Conservation (phyloP, 2,329 filamentous ascomycete genomes). For the Talaromyces sp. region DNA sequence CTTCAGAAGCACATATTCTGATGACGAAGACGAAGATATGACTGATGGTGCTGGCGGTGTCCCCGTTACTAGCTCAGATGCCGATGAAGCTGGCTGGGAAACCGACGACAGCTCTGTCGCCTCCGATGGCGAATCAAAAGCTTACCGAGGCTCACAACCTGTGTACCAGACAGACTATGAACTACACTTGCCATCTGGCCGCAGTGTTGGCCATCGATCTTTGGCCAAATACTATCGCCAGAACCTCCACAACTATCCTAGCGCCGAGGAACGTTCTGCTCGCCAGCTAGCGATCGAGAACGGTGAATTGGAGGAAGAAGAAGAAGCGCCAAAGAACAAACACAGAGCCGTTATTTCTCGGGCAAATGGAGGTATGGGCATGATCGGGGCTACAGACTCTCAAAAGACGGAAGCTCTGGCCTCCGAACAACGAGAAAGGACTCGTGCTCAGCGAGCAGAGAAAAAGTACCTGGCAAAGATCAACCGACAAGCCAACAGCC, state of each 20-base stretch:
- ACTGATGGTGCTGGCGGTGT: conserved; percentile 60
- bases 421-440: conserved; percentile 64
- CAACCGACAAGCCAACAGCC: conserved; percentile 70
- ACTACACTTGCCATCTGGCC: conserved; percentile 84
- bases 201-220: conserved; percentile 83
- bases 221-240: conserved; percentile 85
- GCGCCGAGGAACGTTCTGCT: conserved; percentile 67
- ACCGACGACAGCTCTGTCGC: conserved; percentile 88
- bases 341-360: conserved; percentile 59
- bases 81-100: conserved; percentile 82
- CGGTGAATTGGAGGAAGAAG: conserved; percentile 33
- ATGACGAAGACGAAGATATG: conserved; percentile 56
- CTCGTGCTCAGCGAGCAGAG: conserved; percentile 57
- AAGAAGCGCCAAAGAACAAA: conserved; percentile 42
- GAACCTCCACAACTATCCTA: conserved; percentile 81
- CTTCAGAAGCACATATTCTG: conserved; percentile 91
- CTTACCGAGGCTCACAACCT: conserved; percentile 67
- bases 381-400: conserved; percentile 70
- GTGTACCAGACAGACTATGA: conserved; percentile 92
- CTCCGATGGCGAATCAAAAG: conserved; percentile 70
- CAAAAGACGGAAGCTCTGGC: conserved; percentile 65
- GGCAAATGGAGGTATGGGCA: conserved; percentile 67
- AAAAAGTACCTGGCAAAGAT: conserved; percentile 64
- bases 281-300: conserved; percentile 55
- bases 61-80: conserved; percentile 32